Conservation (phyloP, 495 filamentous ascomycete genomes). For the Xylaria castorea region DNA sequence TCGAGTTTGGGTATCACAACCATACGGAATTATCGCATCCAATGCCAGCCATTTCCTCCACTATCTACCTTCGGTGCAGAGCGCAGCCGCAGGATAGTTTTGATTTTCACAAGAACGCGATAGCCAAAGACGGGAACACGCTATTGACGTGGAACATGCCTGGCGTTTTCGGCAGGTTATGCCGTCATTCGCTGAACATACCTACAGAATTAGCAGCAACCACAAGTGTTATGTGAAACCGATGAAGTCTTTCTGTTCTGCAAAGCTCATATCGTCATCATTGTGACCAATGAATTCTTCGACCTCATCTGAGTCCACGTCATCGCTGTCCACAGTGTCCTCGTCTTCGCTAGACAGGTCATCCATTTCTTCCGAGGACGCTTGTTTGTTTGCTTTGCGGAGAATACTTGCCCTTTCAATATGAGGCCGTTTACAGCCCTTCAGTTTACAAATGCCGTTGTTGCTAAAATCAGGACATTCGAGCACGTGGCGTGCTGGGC, state of each 20-base stretch:
- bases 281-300: slow-evolving; percentile 69
- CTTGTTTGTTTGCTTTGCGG: slow-evolving; percentile 49
- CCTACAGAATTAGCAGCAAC: slow-evolving; percentile 34
- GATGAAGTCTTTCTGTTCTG: slow-evolving; percentile 56
- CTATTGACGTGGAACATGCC: neutral
- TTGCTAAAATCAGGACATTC: slow-evolving; percentile 98
- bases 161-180: neutral
- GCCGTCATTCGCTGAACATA: neutral
- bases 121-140: slow-evolving; percentile 15
- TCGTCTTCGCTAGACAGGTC: slow-evolving; percentile 88
- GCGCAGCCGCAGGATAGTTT: neutral
- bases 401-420: slow-evolving; percentile 80
- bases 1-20: slow-evolving; percentile 32
- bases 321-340: slow-evolving; percentile 78
- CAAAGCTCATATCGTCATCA: slow-evolving; percentile 49
- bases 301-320: slow-evolving; percentile 87
- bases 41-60: slow-evolving; percentile 15
- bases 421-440: slow-evolving; percentile 85
- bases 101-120: neutral
- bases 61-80: slow-evolving; percentile 16
- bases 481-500: slow-evolving; percentile 80
- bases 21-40: slow-evolving; percentile 19
- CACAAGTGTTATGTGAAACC: slow-evolving; percentile 42
- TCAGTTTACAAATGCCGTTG: slow-evolving; percentile 80
- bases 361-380: slow-evolving; percentile 63